Percentiles rank a stretch among this genome's conserved stretches.
Evolutionary conservation across 1,284 basidiomycete genomes (phyloP).

Genomic region (Sanghuangporus weigelae): DNA sequence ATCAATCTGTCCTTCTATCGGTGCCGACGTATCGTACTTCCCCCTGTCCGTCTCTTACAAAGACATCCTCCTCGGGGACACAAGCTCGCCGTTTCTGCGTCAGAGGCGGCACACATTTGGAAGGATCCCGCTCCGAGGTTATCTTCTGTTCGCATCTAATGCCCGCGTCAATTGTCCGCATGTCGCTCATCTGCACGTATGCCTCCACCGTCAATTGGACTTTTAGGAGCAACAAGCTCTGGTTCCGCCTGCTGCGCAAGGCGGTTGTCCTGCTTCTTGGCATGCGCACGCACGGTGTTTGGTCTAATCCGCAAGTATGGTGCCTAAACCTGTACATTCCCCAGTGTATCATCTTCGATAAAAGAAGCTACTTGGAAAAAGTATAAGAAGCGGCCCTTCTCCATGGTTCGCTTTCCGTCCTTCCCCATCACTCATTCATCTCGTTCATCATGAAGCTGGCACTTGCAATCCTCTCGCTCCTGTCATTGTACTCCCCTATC

Average conservation of each 20-base stretch:
- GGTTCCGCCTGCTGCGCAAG: no score
- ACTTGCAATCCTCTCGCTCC: neutral
- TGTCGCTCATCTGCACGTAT: neutral
- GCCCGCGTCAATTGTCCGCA: neutral
- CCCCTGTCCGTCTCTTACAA: neutral
- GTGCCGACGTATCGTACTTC: no score
- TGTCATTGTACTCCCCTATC: neutral
- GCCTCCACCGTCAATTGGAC: neutral
- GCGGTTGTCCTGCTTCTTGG: no score
- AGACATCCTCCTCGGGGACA: neutral
- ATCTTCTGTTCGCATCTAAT: neutral
- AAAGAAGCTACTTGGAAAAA: neutral
- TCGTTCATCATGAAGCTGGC: constrained; percentile 2
- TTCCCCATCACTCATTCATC: neutral
- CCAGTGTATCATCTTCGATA: no score
- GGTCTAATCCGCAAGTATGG: no score
- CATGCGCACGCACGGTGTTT: no score
- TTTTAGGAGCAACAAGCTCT: neutral
- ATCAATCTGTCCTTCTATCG: no score
- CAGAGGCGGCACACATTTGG: no score
- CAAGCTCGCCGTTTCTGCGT: neutral
- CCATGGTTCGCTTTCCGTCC: neutral
- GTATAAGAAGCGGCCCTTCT: neutral
- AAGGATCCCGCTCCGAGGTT: neutral
- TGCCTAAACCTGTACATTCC: no score